Percentiles rank a stretch among this genome's conserved stretches.
These are phyloP conservation scores for Coccomyxa sp. DNA, from an alignment of 139 green algal species.

Conservation along the genomic window DNA sequence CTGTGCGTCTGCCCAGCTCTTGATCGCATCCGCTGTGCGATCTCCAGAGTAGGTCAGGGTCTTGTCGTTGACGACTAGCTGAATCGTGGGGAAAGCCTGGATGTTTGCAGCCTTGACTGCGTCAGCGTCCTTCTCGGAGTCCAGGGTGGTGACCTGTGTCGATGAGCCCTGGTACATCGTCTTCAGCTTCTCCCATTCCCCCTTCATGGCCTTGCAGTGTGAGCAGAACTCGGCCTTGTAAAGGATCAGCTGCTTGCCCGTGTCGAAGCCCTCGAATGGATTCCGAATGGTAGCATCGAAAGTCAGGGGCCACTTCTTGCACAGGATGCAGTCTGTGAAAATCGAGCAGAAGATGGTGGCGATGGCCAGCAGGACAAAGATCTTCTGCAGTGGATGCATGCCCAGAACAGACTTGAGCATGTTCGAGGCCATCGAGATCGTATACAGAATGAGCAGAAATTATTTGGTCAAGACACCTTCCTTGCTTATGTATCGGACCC, in stretches of 20 bases:
- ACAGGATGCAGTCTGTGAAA: not conserved
- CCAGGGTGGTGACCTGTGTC: not conserved
- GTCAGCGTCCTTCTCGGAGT: not conserved
- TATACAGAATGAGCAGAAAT: conserved; percentile 2
- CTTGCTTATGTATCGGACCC: not conserved
- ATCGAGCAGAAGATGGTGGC: not conserved
- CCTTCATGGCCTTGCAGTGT: not conserved
- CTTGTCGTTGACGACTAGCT: not conserved
- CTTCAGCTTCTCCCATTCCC: not conserved
- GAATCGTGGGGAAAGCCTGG: not conserved
- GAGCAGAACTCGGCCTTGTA: not conserved
- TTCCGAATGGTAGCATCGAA: not conserved
- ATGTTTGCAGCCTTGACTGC: not conserved
- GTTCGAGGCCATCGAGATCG: not conserved
- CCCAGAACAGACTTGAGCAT: not conserved
- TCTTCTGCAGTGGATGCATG: not conserved
- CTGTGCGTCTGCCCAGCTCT: not conserved
- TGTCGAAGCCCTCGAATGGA: not conserved
- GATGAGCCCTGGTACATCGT: not conserved
- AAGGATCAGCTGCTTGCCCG: not conserved
- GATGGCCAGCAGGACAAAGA: not conserved
- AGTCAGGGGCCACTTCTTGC: not conserved
- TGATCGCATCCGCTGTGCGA: not conserved
- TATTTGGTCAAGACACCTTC: conserved; percentile 1
- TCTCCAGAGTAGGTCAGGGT: not conserved